A percentile compares a stretch with the other conserved stretches of the same genome.
phyloP scores from a whole-genome alignment of 768 basidiomycete species.

The Coprinopsis marcescibilis region DNA sequence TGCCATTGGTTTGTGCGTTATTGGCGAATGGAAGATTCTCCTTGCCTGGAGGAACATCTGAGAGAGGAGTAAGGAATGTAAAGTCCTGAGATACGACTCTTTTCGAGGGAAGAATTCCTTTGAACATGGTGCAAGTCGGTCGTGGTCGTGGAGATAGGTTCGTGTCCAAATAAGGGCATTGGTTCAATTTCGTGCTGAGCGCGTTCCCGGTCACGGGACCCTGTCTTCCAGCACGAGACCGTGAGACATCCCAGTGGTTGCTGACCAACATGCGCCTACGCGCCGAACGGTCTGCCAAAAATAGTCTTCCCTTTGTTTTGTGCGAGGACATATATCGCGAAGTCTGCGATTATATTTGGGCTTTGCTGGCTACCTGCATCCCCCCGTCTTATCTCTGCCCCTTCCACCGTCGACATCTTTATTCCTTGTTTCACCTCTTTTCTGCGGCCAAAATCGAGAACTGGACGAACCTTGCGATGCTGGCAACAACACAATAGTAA shows the following conservation, averaged over 20 bases:
- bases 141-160: conserved; percentile 19
- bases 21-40: conserved; percentile 52
- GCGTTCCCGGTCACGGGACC: conserved; percentile 5
- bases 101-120: conserved; percentile 68
- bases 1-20: conserved; percentile 17
- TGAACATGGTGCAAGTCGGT: conserved; percentile 56
- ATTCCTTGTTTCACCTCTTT: no score
- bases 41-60: conserved; percentile 48
- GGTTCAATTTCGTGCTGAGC: conserved; percentile 20
- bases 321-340: neutral
- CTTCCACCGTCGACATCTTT: no score
- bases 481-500: no score
- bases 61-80: conserved; percentile 59
- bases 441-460: no score
- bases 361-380: neutral
- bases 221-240: neutral
- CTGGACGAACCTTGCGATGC: no score
- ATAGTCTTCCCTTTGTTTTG: neutral
- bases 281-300: neutral
- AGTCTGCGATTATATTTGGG: neutral
- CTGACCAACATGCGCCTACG: no score
- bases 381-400: neutral
- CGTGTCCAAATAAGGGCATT: conserved; percentile 25
- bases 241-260: no score
- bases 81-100: conserved; percentile 64